Evolutionary conservation across 192 early-diverging fungal species (phyloP).

Genomic region (Coemansia sp.): DNA sequence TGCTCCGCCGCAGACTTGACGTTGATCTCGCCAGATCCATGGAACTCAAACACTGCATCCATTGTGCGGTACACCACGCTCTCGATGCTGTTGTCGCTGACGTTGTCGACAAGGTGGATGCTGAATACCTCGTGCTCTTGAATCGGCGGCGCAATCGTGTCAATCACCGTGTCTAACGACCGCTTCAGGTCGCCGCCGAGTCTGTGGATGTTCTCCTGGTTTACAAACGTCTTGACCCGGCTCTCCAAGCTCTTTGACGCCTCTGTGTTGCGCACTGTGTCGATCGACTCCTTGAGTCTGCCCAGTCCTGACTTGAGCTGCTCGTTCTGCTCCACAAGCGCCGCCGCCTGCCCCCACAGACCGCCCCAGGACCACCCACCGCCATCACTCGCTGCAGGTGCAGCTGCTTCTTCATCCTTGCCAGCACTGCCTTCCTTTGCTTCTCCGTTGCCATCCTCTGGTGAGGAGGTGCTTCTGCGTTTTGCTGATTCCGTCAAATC

Average conservation of each 20-base stretch:
- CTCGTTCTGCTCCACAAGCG: conserved; percentile 48
- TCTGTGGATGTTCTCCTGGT: conserved; percentile 42
- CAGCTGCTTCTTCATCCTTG: not conserved
- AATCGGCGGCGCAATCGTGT: conserved; percentile 55
- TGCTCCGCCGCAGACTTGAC: conserved; percentile 35
- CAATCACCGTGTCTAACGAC: conserved; percentile 50
- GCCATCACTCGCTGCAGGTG: not conserved
- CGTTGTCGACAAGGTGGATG: conserved; percentile 40
- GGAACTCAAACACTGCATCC: conserved; percentile 53
- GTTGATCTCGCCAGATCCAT: conserved; percentile 43
- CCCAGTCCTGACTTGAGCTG: conserved; percentile 47
- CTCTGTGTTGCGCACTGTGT: conserved; percentile 46
- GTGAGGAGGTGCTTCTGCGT: conserved; percentile 27
- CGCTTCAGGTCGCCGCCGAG: conserved; percentile 44
- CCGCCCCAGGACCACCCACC: conserved; percentile 54
- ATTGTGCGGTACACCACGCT: conserved; percentile 49
- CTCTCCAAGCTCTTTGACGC: conserved; percentile 30
- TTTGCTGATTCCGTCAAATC: conserved; percentile 53
- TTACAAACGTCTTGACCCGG: conserved; percentile 40
- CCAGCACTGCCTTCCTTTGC: not conserved
- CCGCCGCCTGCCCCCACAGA: conserved; percentile 48
- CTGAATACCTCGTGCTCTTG: conserved; percentile 51
- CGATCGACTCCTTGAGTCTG: conserved; percentile 45
- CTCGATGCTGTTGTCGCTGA: conserved; percentile 33
- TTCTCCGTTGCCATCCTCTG: conserved; percentile 1